Base-by-base conservation (phyloP, 257 asterid species). In the Solanum pimpinellifolium region DNA sequence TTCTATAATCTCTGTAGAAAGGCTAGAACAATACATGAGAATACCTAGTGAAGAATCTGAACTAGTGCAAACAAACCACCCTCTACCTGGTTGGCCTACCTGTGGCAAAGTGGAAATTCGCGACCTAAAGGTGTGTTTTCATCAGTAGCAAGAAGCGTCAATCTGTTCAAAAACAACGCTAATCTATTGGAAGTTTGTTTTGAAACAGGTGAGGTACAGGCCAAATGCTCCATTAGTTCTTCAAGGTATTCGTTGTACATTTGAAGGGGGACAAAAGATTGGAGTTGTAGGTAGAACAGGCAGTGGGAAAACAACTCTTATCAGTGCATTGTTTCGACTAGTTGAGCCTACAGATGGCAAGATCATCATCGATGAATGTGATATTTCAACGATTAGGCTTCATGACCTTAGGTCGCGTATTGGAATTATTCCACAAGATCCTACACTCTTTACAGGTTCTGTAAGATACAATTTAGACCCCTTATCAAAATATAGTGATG, bases 201-300 rank as follows among this genome's bases (percentile, higher is more conserved):
- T 23, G 0, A 41, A 65, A 4, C 75, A 87, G 89, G 83, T 81
- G 1, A 44, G 81, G 20, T 87, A 87, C 42, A 60, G 70, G 39
- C 56, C 60, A 12, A 33, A 87, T 56, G 6, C 62, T 39, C 89
- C 86, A 4, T 76, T 87, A n/a, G 89, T 87, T 18, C 84, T 87
- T 44, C 37, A 29, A 11, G 89, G 83, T 11, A 62, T 87, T 6
- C 31, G 86, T 2, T 81, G 86, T 60, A 78, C 72, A 29, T 41
- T 87, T 37, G 68, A 23, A 78, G 86, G 86, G 41, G 86, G 89
- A 23, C 21, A 87, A 60, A 87, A 81, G 52, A 81, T 75, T 65
- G 89, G 86, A 10, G 75, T 87, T 60, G 89, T 87, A 20, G 89
- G 89, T 18, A 21, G 89, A 49, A 87, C 89, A 23, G 89, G 89